Evolutionary conservation across 1,139 yeast species (phyloP), one percentile per base, ranked within the genome.

Genomic region (Dujonia santamariae): DNA sequence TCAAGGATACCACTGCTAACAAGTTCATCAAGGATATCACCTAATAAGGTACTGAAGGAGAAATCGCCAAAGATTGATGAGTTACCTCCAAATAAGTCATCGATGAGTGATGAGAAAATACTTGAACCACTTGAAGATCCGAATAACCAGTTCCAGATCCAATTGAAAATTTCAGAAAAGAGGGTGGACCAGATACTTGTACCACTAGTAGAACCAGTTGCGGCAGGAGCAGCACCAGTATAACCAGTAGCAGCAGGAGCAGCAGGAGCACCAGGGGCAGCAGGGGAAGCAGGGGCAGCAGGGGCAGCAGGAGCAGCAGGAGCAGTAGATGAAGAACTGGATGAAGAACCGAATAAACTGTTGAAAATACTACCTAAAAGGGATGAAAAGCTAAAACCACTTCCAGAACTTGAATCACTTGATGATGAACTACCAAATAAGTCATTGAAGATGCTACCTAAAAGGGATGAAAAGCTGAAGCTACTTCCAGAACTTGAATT

Each of bases 91-190:
- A 32, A 27, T 4, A 32, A 14, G 14, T 20, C 28, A 27, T 17
- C 18, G 22, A 32, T 12, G 19, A 32, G 26, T 16, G 20, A 12
- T 16, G 15, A 17, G 25, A 32, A 32, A 21, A 32, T 19, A 5
- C 12, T 14, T 23, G 41, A 41, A 27, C 45, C 44, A 8, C 41
- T 27, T 9, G 46, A 28, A 28, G 21, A 20, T 17, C 30, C 30
- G 20, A 32, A 32, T 14, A 27, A 20, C 25, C 30, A 26, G 13
- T 17, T 19, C 28, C 17, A 17, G 16, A 30, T 25, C 34, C 34
- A 15, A 16, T 16, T 9, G 34, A 26, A 6, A 23, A 23, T 23
- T n/a, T n/a, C n/a, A n/a, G n/a, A n/a, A n/a, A n/a, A n/a, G n/a
- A n/a, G n/a, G n/a, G n/a, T n/a, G n/a, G n/a, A n/a, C n/a, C n/a